Evolutionary conservation across 495 filamentous ascomycete genomes (phyloP).

Genomic region (Hyaloscypha variabilis): DNA sequence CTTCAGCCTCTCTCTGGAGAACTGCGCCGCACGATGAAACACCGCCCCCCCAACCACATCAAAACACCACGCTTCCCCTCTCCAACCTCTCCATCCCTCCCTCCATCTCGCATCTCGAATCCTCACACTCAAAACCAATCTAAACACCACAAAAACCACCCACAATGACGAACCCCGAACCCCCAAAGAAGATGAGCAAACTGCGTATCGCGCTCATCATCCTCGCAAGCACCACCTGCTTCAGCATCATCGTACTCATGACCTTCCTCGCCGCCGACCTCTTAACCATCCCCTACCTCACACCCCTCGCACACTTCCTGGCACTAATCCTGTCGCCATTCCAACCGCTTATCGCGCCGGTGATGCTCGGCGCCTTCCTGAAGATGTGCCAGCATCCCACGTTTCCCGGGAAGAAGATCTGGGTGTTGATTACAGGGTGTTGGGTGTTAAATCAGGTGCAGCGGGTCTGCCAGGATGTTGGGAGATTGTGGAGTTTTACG

Average conservation of each 20-base stretch:
- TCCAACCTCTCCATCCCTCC: no score
- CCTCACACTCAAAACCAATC: neutral
- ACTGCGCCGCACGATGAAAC: no score
- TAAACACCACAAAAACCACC: neutral
- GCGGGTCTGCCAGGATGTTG: neutral
- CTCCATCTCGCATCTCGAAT: no score
- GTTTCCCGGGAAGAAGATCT: constrained; percentile 1
- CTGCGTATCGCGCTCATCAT: neutral
- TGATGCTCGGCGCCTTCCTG: constrained; percentile 6
- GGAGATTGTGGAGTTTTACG: neutral
- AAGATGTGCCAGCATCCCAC: constrained; percentile 9
- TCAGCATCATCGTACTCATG: neutral
- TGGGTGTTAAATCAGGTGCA: constrained; percentile 5
- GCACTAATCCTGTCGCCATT: neutral
- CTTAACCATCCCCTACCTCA: constrained; percentile 11
- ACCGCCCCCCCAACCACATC: neutral
- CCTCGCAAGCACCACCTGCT: neutral
- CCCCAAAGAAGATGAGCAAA: neutral
- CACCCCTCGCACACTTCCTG: constrained; percentile 16
- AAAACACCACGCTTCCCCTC: neutral
- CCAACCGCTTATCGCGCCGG: constrained; percentile 2
- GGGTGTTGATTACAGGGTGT: constrained; percentile 11
- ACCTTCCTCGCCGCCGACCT: constrained; percentile 5
- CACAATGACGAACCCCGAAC: neutral
- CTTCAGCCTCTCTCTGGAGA: no score